A percentile compares a stretch with the other conserved stretches of the same genome.
phyloP scores from a whole-genome alignment of 805 yeast species.

The Helenozyma rhizophorensis region DNA sequence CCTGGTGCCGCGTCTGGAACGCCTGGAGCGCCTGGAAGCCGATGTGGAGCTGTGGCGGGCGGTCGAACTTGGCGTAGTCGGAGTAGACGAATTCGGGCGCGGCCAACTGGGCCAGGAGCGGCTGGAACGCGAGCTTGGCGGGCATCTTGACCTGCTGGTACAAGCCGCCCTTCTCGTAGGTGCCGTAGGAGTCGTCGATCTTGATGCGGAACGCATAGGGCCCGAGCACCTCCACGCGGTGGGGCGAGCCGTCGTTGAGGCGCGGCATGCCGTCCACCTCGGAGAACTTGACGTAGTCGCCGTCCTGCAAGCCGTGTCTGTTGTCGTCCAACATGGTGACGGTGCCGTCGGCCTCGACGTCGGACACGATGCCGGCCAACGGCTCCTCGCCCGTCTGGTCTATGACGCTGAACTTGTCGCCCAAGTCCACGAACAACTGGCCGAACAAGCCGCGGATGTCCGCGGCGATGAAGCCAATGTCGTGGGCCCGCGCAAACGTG shows the following conservation, averaged over 20 bases:
- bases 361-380: conserved; percentile 77
- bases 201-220: conserved; percentile 88
- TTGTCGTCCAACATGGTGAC: conserved; percentile 91
- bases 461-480: conserved; percentile 75
- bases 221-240: conserved; percentile 79
- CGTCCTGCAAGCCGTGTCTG: conserved; percentile 92
- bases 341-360: conserved; percentile 80
- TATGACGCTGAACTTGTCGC: conserved; percentile 69
- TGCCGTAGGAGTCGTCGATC: conserved; percentile 51
- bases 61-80: conserved; percentile 91
- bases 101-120: conserved; percentile 59
- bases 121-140: conserved; percentile 52
- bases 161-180: conserved; percentile 77
- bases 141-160: conserved; percentile 94
- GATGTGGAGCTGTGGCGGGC: conserved; percentile 84
- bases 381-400: conserved; percentile 96
- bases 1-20: conserved; percentile 59
- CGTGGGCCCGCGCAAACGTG: conserved; percentile 64
- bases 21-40: conserved; percentile 88
- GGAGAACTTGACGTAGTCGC: conserved; percentile 78
- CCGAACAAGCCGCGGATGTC: conserved; percentile 89
- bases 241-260: conserved; percentile 69
- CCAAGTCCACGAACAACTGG: conserved; percentile 84
- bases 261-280: conserved; percentile 79
- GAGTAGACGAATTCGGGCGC: conserved; percentile 76